Percentiles rank a stretch among this genome's conserved stretches.
These are phyloP conservation scores for Leersia perrieri DNA, from an alignment of 176 grass and related monocot genomes.

Conservation along the genomic window DNA sequence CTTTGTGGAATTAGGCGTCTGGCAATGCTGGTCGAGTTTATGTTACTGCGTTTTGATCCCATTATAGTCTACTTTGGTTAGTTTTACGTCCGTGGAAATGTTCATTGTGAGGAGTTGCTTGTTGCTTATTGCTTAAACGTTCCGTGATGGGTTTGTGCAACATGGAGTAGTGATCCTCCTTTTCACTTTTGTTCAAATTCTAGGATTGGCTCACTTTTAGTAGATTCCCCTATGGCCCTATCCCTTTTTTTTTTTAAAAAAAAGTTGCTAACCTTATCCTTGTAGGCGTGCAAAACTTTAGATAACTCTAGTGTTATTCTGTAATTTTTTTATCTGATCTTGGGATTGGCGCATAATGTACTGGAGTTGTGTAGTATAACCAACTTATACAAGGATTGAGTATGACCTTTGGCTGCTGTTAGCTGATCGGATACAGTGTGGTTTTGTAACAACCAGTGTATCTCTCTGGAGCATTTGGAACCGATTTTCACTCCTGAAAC, in stretches of 20 bases:
- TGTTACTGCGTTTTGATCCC: neutral
- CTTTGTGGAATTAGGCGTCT: constrained; percentile 9
- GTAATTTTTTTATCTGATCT: constrained; percentile 4
- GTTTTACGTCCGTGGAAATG: neutral
- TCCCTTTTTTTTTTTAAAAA: neutral
- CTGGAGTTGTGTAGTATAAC: neutral
- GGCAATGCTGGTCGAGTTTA: neutral
- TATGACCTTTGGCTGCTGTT: neutral
- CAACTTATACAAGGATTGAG: neutral
- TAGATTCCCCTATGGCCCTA: neutral
- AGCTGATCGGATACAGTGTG: neutral
- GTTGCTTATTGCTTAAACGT: too few relatives aligned
- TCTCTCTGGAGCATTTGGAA: neutral
- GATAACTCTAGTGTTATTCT: neutral
- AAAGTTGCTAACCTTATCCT: constrained; percentile 17
- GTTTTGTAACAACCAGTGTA: neutral
- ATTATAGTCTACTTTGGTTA: neutral
- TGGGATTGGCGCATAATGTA: neutral
- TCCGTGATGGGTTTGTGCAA: neutral
- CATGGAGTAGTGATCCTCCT: too few relatives aligned
- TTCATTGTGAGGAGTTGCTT: neutral
- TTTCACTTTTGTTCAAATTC: neutral
- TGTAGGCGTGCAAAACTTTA: neutral
- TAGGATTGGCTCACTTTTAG: neutral
- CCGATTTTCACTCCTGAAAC: neutral